phyloP scores from a whole-genome alignment of 164 flowering plant genomes.

The Dillenia turbinata region DNA sequence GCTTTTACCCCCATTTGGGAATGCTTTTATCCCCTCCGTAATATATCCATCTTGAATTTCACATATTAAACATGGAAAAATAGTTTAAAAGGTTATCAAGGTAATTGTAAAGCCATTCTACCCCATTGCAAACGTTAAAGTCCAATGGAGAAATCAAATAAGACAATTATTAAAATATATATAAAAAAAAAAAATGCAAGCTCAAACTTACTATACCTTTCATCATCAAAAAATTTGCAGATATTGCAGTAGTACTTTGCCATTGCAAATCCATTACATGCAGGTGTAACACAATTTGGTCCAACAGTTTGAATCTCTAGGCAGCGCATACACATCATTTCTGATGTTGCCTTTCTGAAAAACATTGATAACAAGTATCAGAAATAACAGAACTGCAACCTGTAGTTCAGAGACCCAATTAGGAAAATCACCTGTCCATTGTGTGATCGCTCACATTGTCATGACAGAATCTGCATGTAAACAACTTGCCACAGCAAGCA shows the following conservation, averaged over 20 bases:
- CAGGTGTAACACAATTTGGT: constrained; percentile 69
- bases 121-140: no score
- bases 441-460: constrained; percentile 92
- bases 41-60: no score
- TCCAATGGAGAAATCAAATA: no score
- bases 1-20: no score
- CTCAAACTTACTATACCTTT: constrained; percentile 45
- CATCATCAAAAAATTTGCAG: constrained; percentile 97
- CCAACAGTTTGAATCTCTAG: constrained; percentile 81
- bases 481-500: constrained; percentile 85
- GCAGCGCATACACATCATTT: constrained; percentile 98
- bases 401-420: background rate
- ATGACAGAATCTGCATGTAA: constrained; percentile 89
- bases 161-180: no score
- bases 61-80: no score
- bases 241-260: constrained; percentile 83
- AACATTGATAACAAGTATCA: constrained; percentile 8
- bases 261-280: constrained; percentile 78
- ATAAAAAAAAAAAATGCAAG: no score
- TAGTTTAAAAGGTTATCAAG: no score
- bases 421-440: constrained; percentile 72
- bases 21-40: no score
- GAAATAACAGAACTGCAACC: constrained; percentile 3
- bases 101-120: no score
- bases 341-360: constrained; percentile 74